Percentiles rank a stretch among this genome's conserved stretches.
Evolutionary conservation across 1,284 basidiomycete genomes (phyloP).

Genomic region (Gomphus bonarii): DNA sequence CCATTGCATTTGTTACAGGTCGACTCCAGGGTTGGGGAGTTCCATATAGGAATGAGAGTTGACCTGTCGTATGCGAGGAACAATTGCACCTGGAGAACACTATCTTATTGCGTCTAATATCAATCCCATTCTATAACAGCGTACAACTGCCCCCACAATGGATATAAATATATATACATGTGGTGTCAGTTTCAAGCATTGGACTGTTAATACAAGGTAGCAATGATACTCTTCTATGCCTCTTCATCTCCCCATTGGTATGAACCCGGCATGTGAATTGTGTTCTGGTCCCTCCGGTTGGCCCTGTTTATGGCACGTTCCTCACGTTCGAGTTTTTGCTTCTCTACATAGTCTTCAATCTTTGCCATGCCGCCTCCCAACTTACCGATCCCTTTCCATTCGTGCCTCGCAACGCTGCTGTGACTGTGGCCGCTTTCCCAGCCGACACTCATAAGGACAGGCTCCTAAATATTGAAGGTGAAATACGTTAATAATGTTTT

Average conservation of each 20-base stretch:
- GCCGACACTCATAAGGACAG: conserved; percentile 82
- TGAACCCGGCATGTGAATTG: conserved; percentile 1
- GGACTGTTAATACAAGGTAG: not conserved
- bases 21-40: conserved; percentile 4
- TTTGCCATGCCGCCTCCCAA: conserved; percentile 35
- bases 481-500: no score
- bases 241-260: not conserved
- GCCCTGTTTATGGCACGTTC: conserved; percentile 14
- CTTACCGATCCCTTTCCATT: conserved; percentile 88
- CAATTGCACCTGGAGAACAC: no score
- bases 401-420: conserved; percentile 79
- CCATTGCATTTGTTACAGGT: not conserved
- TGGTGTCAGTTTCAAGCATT: not conserved
- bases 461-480: conserved; percentile 45
- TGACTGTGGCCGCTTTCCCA: conserved; percentile 61
- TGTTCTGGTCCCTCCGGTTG: not conserved
- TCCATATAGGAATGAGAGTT: not conserved
- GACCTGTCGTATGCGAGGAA: not conserved
- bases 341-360: conserved; percentile 72
- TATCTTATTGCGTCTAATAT: not conserved
- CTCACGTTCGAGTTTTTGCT: conserved; percentile 26
- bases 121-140: not conserved
- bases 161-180: not conserved
- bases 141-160: not conserved
- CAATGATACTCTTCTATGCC: not conserved